phyloP scores from a whole-genome alignment of 805 yeast species.

The Pichia phayaonensis region DNA sequence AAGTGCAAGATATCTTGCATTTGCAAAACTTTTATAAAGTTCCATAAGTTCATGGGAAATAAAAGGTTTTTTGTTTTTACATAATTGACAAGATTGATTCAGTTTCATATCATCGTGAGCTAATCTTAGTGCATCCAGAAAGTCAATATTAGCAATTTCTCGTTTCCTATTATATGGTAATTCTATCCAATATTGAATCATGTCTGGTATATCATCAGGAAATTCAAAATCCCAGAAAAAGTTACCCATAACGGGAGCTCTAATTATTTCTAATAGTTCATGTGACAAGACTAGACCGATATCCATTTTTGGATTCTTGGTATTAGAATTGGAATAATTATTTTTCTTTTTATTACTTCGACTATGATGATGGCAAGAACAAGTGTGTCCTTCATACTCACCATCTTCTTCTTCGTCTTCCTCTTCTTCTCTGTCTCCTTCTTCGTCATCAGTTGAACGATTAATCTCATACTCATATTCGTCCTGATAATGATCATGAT shows the following conservation, averaged over 20 bases:
- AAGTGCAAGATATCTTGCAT: constrained; percentile 29
- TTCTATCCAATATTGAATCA: constrained; percentile 59
- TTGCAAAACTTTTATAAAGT: constrained; percentile 62
- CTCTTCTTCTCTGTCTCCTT: constrained; percentile 8
- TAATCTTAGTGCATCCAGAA: constrained; percentile 56
- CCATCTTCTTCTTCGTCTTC: constrained; percentile 9
- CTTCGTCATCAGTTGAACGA: background rate
- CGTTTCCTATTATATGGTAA: constrained; percentile 54
- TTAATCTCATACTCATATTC: background rate
- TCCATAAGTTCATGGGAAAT: constrained; percentile 72
- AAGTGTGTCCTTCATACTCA: background rate
- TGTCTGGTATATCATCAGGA: constrained; percentile 43
- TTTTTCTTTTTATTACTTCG: background rate
- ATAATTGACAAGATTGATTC: constrained; percentile 64
- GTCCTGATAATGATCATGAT: background rate
- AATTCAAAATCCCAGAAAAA: constrained; percentile 30
- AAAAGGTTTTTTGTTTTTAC: constrained; percentile 66
- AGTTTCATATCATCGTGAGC: constrained; percentile 53
- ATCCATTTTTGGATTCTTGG: background rate
- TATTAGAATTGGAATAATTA: background rate
- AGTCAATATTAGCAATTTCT: constrained; percentile 56
- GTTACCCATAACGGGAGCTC: constrained; percentile 17
- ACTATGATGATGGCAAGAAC: constrained; percentile 8
- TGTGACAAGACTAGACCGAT: background rate
- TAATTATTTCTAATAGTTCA: constrained; percentile 1